Evolutionary conservation across 2,329 filamentous ascomycete genomes (phyloP), one percentile per base, ranked within the genome.

Genomic region (Diaporthe ampelina): DNA sequence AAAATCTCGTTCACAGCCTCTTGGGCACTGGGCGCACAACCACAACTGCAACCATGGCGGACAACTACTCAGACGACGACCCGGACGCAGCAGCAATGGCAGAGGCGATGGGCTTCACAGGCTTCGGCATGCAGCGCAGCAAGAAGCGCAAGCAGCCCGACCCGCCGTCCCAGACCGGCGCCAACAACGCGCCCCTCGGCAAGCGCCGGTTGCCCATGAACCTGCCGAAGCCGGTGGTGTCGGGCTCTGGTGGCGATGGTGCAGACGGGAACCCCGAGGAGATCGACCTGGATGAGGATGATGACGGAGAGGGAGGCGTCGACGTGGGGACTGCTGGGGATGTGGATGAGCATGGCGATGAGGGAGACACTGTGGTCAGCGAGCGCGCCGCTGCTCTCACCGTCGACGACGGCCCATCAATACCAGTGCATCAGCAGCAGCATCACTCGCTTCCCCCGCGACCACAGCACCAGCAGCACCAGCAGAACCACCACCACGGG

Each of bases 21-120:
- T 13, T 21, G 29, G 6, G 6, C 40, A 24, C 8, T 8, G 8
- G 10, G 26, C 13, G 1, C 10, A 40, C 35, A 24, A 43, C n/a
- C 21, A 7, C 35, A 26, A 24, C 24, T 19, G 4, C 19, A 29
- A 57, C 54, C 48, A 74, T 76, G 78, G 52, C 74, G 19, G 72
- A 74, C 57, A 75, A 21, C 65, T 69, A 21, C 54, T 69, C 61
- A 15, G 74, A 75, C 75, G 59, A 72, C 21, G 74, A 78, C 63
- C 79, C 81, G 80, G 61, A 75, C 76, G 86, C 89, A 65, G 84
- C 85, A 56, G 89, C 89, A 70, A 91, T 94, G 81, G 91, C 91
- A 29, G 88, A 89, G 56, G 88, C 89, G 61, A 93, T 95, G 91
- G 94, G 94, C 76, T 95, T 95, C 82, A 88, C 91, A 11, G 88